Evolutionary conservation across 2,329 filamentous ascomycete species (phyloP), one percentile per base, ranked within the genome.

Genomic region (Pochonia chlamydosporia): DNA sequence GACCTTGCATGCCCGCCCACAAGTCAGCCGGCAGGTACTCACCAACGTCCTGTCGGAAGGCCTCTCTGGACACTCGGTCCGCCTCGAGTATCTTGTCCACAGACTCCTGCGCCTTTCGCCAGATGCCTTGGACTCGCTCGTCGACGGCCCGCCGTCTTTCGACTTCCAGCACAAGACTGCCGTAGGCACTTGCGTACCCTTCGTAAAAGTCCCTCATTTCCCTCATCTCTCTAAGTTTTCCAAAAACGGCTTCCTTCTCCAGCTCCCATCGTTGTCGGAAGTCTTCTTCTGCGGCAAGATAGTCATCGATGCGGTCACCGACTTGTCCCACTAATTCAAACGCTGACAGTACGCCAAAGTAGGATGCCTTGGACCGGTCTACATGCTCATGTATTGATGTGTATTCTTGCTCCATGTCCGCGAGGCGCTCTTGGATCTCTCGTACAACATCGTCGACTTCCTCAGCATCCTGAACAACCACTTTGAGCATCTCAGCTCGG

Each of bases 21-120:
- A 96, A 80, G 63, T 96, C 90, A 0, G 85, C 84, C 0, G 93
- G 93, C 10, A 99, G 68, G 61, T 83, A 95, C 53, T 95, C 89
- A 7, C 90, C 91, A 11, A 93, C 84, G 37, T 95, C 86, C 24
- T 84, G 75, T 28, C 87, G 79, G 63, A 99, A 97, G 1, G 78
- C 72, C 53, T 95, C 86, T 31, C 93, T 76, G 52, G 89, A 82
- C 35, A 73, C 74, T 47, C 79, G 72, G 63, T 99, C 93, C 11
- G 81, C 74, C 11, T 87, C 79, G 51, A 87, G 81, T 9, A 97
- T 71, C 60, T 81, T 82, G 49, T 91, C 83, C 8, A 96, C 76
- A 55, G 84, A 85, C 49, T 85, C 81, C 61, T 84, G 82, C 1
- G 92, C 88, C 57, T 91, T 90, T 50, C 79, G 80, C 59, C 90